Percentiles rank a stretch among this genome's conserved stretches.
These are phyloP conservation scores for Alternaria triticimaculans DNA, from an alignment of 2,329 filamentous ascomycete genomes.

Conservation along the genomic window DNA sequence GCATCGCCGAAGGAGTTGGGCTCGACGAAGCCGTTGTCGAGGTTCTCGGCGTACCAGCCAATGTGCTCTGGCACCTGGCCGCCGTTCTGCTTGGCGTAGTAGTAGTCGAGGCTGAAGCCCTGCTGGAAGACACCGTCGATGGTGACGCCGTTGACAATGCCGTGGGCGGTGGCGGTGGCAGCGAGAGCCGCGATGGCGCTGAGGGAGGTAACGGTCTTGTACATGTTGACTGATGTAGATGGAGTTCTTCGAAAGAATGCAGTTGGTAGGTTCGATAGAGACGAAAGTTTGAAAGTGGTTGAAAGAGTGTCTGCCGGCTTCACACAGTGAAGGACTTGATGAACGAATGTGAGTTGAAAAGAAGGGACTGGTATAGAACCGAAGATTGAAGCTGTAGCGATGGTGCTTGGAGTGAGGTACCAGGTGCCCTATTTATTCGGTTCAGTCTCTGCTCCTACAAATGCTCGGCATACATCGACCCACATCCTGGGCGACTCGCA, in stretches of 20 bases:
- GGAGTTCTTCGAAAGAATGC: conserved; percentile 16
- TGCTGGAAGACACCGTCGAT: conserved; percentile 57
- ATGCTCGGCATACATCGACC: neutral
- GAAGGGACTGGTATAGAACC: conserved; percentile 36
- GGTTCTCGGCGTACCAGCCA: conserved; percentile 54
- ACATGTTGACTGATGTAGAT: conserved; percentile 30
- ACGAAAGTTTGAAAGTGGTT: conserved; percentile 25
- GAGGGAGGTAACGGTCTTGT: conserved; percentile 34
- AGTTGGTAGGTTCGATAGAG: conserved; percentile 23
- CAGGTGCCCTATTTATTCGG: conserved; percentile 31
- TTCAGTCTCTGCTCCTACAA: neutral
- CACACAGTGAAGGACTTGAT: conserved; percentile 41
- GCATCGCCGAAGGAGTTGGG: conserved; percentile 34
- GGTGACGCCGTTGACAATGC: conserved; percentile 53
- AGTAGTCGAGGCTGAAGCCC: conserved; percentile 53
- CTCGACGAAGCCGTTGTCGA: conserved; percentile 47
- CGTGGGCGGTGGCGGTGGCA: conserved; percentile 55
- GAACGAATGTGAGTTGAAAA: conserved; percentile 36
- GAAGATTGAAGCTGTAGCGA: conserved; percentile 36
- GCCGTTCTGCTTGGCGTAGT: conserved; percentile 43
- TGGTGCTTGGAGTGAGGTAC: conserved; percentile 17
- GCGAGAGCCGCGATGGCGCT: conserved; percentile 44
- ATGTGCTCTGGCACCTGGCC: conserved; percentile 40
- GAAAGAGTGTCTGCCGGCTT: conserved; percentile 45
- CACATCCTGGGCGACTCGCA: neutral